Evolutionary conservation across 257 asterid genomes (phyloP).

Genomic region (Solanum clarkiae): DNA sequence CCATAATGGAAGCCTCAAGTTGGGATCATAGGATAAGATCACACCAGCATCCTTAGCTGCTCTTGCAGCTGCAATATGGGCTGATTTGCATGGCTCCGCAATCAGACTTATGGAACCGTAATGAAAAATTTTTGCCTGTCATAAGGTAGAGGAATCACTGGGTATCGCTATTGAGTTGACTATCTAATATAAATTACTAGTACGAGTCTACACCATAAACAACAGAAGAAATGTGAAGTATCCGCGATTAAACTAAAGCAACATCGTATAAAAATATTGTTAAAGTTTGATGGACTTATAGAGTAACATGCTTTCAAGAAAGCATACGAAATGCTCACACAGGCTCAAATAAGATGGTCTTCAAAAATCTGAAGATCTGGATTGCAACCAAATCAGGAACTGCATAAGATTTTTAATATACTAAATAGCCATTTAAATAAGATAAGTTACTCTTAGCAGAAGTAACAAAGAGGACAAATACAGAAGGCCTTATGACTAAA

Average conservation of each 20-base stretch:
- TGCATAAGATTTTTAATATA: not conserved
- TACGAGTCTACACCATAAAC: not conserved
- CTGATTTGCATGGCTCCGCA: slow-evolving; percentile 92
- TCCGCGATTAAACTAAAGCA: not conserved
- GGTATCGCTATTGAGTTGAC: not conserved
- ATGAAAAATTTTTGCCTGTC: slow-evolving; percentile 89
- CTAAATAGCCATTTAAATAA: not conserved
- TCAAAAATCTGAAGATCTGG: not conserved
- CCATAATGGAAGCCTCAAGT: slow-evolving; percentile 96
- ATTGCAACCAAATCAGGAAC: not conserved
- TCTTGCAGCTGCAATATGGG: slow-evolving; percentile 80
- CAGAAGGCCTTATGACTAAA: not conserved
- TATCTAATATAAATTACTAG: not conserved
- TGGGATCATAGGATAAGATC: slow-evolving; percentile 90
- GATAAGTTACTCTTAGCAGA: not conserved
- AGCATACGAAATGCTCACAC: not conserved
- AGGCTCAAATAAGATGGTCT: not conserved
- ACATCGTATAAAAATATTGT: not conserved
- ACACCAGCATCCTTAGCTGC: slow-evolving; percentile 93
- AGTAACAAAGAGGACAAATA: not conserved
- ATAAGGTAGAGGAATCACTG: not conserved
- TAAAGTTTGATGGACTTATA: not conserved
- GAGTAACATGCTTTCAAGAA: not conserved
- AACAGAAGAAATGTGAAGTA: not conserved
- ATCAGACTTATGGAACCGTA: slow-evolving; percentile 87